Evolutionary conservation across 1,284 basidiomycete species (phyloP), one percentile per base, ranked within the genome.

Genomic region (Rhodofomes roseus): DNA sequence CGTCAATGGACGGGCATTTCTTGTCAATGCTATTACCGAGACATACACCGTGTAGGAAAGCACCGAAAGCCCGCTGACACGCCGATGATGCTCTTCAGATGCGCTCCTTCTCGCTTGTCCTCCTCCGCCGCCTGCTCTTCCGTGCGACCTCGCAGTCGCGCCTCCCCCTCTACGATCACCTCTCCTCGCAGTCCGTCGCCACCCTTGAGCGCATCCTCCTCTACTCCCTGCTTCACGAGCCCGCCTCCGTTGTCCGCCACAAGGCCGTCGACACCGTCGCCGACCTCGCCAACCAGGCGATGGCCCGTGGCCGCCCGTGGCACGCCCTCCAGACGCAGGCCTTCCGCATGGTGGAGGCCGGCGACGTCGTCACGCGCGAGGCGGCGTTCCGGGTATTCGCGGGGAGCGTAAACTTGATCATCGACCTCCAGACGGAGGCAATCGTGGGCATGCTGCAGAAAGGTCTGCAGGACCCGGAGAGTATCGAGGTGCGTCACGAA

Each of bases 31-130:
- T n/a, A n/a, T n/a, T n/a, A n/a, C n/a, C n/a, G n/a, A n/a, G n/a
- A n/a, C n/a, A n/a, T n/a, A n/a, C n/a, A n/a, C n/a, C n/a, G n/a
- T n/a, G n/a, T n/a, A n/a, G n/a, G n/a, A n/a, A n/a, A n/a, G n/a
- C n/a, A n/a, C n/a, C 4, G 31, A 34, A 34, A 34, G 5, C 11
- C 31, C 23, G 23, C 23, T 46, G 22, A 46, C 44, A 4, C 7
- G 9, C 23, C 11, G 8, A 11, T 18, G 11, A 23, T 20, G 23
- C 43, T 16, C 31, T 12, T 3, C 63, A 90, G 87, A 92, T 92
- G 89, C 84, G 90, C 40, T 89, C 89, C 0, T 92, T 92, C 71
- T 89, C 89, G 1, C 78, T 92, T 36, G 88, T 92, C 14, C 82
- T 92, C 25, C 81, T 92, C 34, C 81, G 90, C 8, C 82, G 90